A percentile compares a stretch with the other conserved stretches of the same genome.
These are phyloP conservation scores for Pichia kluyveri DNA, from an alignment of 805 yeast species.

Conservation along the genomic window DNA sequence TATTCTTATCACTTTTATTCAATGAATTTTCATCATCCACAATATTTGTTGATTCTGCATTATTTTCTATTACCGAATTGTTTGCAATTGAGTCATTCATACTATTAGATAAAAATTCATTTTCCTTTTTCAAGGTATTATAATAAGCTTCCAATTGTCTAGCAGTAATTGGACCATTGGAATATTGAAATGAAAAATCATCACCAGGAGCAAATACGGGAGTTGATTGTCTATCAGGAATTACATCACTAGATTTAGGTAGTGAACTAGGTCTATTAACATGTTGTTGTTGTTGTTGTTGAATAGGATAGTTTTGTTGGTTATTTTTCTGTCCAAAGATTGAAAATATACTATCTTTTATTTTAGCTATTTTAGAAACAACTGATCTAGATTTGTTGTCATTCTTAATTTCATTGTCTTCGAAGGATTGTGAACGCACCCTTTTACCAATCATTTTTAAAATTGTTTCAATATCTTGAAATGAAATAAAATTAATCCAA, in stretches of 20 bases:
- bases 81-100: constrained; percentile 7
- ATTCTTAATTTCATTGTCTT: not conserved
- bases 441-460: constrained; percentile 2
- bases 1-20: too few species aligned
- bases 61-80: not conserved
- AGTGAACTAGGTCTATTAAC: too few species aligned
- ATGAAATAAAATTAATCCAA: too few species aligned
- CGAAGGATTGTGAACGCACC: constrained; percentile 7
- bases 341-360: constrained; percentile 9
- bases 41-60: constrained; percentile 12
- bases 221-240: not conserved
- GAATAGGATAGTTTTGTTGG: not conserved
- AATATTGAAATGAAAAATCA: not conserved
- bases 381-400: not conserved
- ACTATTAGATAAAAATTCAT: constrained; percentile 11
- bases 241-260: too few species aligned
- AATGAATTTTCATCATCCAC: not conserved
- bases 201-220: not conserved
- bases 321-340: constrained; percentile 4
- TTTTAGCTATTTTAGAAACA: constrained; percentile 13
- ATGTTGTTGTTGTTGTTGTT: not conserved
- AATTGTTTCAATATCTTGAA: not conserved
- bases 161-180: constrained; percentile 16
- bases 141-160: constrained; percentile 21
- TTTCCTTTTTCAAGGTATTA: constrained; percentile 18